Evolutionary conservation across 73 alveolate species (phyloP).

Genomic region (Stentor coeruleus): DNA sequence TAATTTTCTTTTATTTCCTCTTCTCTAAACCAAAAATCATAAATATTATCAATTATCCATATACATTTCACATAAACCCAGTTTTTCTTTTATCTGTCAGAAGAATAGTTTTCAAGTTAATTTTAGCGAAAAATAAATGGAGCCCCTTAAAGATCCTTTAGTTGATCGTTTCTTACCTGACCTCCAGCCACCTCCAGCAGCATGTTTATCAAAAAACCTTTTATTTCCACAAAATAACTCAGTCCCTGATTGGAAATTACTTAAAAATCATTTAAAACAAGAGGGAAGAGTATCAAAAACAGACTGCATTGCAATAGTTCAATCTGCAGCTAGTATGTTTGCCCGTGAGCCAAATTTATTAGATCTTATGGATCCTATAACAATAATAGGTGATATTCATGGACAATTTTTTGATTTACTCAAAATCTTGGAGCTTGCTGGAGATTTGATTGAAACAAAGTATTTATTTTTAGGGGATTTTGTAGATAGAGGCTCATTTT

Average conservation of each 20-base stretch:
- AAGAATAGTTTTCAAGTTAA: no score
- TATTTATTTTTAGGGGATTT: conserved; percentile 76
- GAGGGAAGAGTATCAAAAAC: conserved; percentile 64
- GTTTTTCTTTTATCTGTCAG: no score
- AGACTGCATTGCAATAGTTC: conserved; percentile 33
- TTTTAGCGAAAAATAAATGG: conserved; percentile 38
- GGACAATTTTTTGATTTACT: conserved; percentile 71
- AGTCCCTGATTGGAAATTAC: conserved; percentile 57
- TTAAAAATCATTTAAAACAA: conserved; percentile 47
- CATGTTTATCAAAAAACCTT: conserved; percentile 31
- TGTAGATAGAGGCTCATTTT: conserved; percentile 75
- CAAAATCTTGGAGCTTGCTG: conserved; percentile 63
- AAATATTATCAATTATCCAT: no score
- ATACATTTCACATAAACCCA: no score
- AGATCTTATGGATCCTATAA: conserved; percentile 61
- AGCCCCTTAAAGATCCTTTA: conserved; percentile 34
- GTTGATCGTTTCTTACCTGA: conserved; percentile 31
- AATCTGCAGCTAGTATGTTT: conserved; percentile 12
- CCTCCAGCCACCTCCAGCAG: conserved; percentile 46
- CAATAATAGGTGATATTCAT: conserved; percentile 79
- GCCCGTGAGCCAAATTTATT: conserved; percentile 77
- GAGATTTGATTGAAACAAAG: conserved; percentile 51
- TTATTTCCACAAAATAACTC: conserved; percentile 33
- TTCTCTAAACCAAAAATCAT: no score
- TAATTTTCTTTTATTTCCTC: neutral